Evolutionary conservation across 1,284 basidiomycete species (phyloP), one percentile per base, ranked within the genome.

Genomic region (Cystobasidium slooffiae): DNA sequence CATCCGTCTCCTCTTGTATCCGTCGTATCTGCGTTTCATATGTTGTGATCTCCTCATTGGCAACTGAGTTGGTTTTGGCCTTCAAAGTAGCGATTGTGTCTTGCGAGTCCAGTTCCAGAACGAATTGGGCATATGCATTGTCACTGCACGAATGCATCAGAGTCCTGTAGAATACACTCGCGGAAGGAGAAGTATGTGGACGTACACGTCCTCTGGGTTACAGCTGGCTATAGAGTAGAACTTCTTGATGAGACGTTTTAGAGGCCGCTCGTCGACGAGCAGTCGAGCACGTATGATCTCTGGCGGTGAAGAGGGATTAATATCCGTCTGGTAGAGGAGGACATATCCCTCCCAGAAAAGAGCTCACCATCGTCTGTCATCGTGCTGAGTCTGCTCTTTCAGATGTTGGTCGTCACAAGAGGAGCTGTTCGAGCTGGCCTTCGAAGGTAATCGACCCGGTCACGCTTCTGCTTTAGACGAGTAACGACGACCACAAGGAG

Each of bases 221-320:
- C 41, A 16, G 4, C 58, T 18, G 0, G 75, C 62, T 9, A 80
- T 75, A 22, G 69, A 24, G 51, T 78, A 76, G 56, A 79, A 80
- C 16, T 75, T 72, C 51, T 76, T 75, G 66, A 78, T 74, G n/a
- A 75, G 53, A 10, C 69, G 68, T 24, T 70, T 72, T n/a, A 72
- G 47, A 10, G 59, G 68, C 58, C 69, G 63, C 31, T 75, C 75
- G 51, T 75, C 75, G 1, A 67, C 69, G n/a, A 72, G 69, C n/a
- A 75, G 49, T n/a, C 74, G 63, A 22, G 74, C 56, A 18, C 67
- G 58, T 16, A 69, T 65, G 66, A 75, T 68, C 22, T 75, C 74
- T 69, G 68, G 20, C 24, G 56, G 51, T 1, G 16, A 12, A 24
- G 6, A 44, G 1, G 9, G 47, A 6, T 43, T 68, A 24, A 10